Conservation (phyloP, 495 filamentous ascomycete genomes). For the Tetracladium setigerum region DNA sequence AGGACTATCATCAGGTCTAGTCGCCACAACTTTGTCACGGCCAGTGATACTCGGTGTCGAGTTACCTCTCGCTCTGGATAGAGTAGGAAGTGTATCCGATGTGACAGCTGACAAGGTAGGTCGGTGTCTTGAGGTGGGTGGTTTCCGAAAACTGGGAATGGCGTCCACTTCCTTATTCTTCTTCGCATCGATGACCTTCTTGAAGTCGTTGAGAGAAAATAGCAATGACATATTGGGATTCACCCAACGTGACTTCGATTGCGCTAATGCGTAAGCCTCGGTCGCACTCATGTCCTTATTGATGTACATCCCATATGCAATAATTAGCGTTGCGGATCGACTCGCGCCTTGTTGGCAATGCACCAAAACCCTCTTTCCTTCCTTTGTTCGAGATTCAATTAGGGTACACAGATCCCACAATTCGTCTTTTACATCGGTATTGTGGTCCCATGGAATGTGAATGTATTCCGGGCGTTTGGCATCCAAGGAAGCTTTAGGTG, state of each 20-base stretch:
- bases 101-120: constrained; percentile 44
- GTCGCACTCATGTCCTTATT: constrained; percentile 83
- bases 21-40: constrained; percentile 5
- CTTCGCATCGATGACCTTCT: constrained; percentile 54
- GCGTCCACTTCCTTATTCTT: constrained; percentile 23
- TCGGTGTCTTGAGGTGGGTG: constrained; percentile 35
- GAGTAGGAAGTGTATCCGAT: constrained; percentile 25
- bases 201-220: constrained; percentile 93
- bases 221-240: constrained; percentile 98
- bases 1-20: neutral
- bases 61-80: constrained; percentile 16
- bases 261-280: constrained; percentile 86
- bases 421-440: constrained; percentile 88
- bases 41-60: constrained; percentile 15
- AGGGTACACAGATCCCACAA: constrained; percentile 76
- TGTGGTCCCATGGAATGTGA: constrained; percentile 96
- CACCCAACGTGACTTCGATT: constrained; percentile 87
- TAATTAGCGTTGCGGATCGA: constrained; percentile 91
- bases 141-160: constrained; percentile 26
- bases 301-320: constrained; percentile 92
- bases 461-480: constrained; percentile 75
- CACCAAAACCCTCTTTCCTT: constrained; percentile 81
- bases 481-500: constrained; percentile 44
- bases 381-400: constrained; percentile 69
- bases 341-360: constrained; percentile 97